These are phyloP conservation scores for Ascochyta viciae-villosae DNA, from an alignment of 2,329 filamentous ascomycete species.

Conservation along the genomic window DNA sequence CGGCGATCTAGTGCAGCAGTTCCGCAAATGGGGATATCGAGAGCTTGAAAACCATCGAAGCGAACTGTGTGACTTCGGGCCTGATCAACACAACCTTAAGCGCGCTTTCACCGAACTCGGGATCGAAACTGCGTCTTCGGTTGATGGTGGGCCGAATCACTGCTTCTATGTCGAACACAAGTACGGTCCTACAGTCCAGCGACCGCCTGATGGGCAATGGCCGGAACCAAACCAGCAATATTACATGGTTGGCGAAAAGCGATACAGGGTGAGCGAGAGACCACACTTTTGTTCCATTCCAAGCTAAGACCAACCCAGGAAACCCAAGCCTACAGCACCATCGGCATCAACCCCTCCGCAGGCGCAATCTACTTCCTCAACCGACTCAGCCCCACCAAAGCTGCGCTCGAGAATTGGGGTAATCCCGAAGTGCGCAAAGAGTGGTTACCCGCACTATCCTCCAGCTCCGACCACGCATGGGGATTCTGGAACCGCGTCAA, in stretches of 20 bases:
- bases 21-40: conserved; percentile 21
- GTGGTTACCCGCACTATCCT: conserved; percentile 22
- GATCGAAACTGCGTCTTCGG: conserved; percentile 8
- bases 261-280: conserved; percentile 19
- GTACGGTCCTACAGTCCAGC: conserved; percentile 16
- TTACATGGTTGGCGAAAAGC: conserved; percentile 20
- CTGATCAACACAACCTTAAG: conserved; percentile 4
- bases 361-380: conserved; percentile 20
- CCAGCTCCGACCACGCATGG: conserved; percentile 29
- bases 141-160: conserved; percentile 20
- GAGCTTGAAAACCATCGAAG: conserved; percentile 10
- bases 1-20: conserved; percentile 7
- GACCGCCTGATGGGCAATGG: conserved; percentile 6
- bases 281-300: no score
- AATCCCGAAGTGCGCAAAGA: neutral
- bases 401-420: conserved; percentile 12
- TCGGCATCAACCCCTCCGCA: conserved; percentile 19
- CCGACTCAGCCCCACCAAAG: conserved; percentile 9
- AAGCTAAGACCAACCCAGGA: conserved; percentile 1
- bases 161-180: conserved; percentile 22
- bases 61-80: conserved; percentile 13
- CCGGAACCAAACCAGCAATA: conserved; percentile 19
- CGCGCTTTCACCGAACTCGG: conserved; percentile 16
- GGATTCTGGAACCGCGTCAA: conserved; percentile 23
- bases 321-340: conserved; percentile 20